Base-by-base conservation (phyloP, 2,329 filamentous ascomycete genomes). In the Aspergillus melleus region DNA sequence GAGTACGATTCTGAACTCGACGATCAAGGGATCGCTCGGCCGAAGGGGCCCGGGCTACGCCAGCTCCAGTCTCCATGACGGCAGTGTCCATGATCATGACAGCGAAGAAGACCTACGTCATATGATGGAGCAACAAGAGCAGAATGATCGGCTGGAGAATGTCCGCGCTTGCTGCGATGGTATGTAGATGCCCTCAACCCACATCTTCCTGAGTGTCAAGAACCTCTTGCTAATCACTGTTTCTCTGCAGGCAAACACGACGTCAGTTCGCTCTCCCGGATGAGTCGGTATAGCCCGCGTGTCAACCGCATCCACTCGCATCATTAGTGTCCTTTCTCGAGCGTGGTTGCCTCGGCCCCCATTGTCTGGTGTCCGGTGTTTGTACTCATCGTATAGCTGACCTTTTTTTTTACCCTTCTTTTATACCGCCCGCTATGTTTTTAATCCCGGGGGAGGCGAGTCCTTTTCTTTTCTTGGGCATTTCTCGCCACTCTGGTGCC, bases 91-190 rank as follows among this genome's bases (percentile, higher is more conserved):
- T 49, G 74, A 70, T 16, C 87, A 89, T 64, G 90, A 94, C 72
- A 92, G 89, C 69, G 90, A 90, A 3, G 92, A 96, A 75, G 92
- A 97, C 72, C 75, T 96, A 59, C 83, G 91, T 58, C 84, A 88
- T 64, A 87, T 93, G 64, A 91, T 94, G 68, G 90, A 94, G 77
- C 83, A 77, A 52, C 75, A 80, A 55, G 74, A 86, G 63, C 82
- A 87, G 66, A 82, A 88, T 26, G 90, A 93, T 72, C 84, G 88
- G 63, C 83, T 98, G 69, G 94, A 98, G 82, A 97, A 99, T 75
- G 95, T 99, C 65, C 85, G 95, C 72, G 93, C 94, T 61, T 99
- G 95, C 80, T 99, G 95, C 77, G 95, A 98, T 84, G 95, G 93
- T 94, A 84, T 85, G 89, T 80, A 39, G 12, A 46, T 30, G 10